A percentile compares a stretch with the other conserved stretches of the same genome.
phyloP scores from a whole-genome alignment of 768 basidiomycete genomes.

The Rhizopogon sp. region DNA sequence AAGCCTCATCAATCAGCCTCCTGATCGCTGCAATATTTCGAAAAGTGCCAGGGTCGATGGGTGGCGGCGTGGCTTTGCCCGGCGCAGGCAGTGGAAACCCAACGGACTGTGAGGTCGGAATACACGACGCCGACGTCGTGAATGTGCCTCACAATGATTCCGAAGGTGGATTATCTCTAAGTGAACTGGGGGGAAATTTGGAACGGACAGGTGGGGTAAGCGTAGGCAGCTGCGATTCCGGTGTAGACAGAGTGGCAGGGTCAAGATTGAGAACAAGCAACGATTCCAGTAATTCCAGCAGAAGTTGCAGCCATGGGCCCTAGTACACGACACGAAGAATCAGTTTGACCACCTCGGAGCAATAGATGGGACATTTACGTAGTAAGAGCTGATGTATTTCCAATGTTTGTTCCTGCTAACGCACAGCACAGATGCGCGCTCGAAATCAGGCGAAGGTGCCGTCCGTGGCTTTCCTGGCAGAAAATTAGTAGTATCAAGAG shows the following conservation, averaged over 20 bases:
- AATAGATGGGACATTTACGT: slow-evolving; percentile 46
- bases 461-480: slow-evolving; percentile 25
- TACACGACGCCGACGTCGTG: slow-evolving; percentile 28
- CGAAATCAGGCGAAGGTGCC: slow-evolving; percentile 33
- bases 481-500: slow-evolving; percentile 30
- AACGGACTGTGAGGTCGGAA: slow-evolving; percentile 29
- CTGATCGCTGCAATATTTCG: slow-evolving; percentile 71
- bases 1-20: slow-evolving; percentile 85
- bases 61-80: slow-evolving; percentile 73
- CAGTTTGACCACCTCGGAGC: not conserved
- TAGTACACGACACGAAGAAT: slow-evolving; percentile 24
- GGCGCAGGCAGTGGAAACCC: slow-evolving; percentile 52
- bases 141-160: slow-evolving; percentile 36
- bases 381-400: slow-evolving; percentile 89
- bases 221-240: slow-evolving; percentile 38
- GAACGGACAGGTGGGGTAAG: slow-evolving; percentile 19
- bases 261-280: slow-evolving; percentile 75
- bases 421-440: slow-evolving; percentile 64
- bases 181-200: slow-evolving; percentile 8
- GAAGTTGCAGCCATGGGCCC: slow-evolving; percentile 92
- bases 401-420: slow-evolving; percentile 94
- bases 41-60: slow-evolving; percentile 87
- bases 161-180: slow-evolving; percentile 40
- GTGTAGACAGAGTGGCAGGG: slow-evolving; percentile 52
- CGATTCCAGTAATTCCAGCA: slow-evolving; percentile 80